Evolutionary conservation across 352 stramenopile genomes (phyloP), one percentile per base, ranked within the genome.

Genomic region (Achlya hypogyna): DNA sequence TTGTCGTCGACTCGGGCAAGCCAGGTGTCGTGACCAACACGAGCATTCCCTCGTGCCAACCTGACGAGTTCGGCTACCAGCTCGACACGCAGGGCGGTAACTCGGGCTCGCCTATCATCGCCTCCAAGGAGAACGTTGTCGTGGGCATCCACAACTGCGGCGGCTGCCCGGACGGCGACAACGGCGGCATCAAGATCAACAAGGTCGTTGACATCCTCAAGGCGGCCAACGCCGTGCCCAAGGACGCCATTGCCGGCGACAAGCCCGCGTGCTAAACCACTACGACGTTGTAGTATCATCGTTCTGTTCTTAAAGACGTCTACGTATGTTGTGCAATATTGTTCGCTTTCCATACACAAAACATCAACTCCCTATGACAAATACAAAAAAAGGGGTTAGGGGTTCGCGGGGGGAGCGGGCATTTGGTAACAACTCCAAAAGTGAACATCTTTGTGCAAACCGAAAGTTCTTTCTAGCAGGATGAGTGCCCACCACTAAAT

Each of bases 161-260:
- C 4, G 82, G 84, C 1, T 93, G 84, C 32, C 80, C 78, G n/a
- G 42, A 27, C 35, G 53, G 53, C 31, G 16, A 5, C 8, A 93
- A 93, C 60, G 85, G 78, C 1, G 81, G 78, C 9, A 80, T 93
- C 63, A 91, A 89, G 71, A 82, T 69, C 49, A 70, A 88, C 56
- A 81, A 84, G 53, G 78, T 93, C 53, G 56, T 89, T 9, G 69
- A 71, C 12, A 75, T 88, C 38, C 67, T 93, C 65, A 79, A 63
- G 14, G 25, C 58, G 1, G 65, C 65, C 16, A 75, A 77, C 47
- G 62, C 87, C 18, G 65, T 89, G 4, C 78, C 80, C 0, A 72
- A 72, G 0, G 74, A 74, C 56, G 78, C 80, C 0, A 68, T 65
- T 27, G 59, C 1, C 42, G 59, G 35, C 22, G 31, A 28, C 53